Evolutionary conservation across 768 basidiomycete species (phyloP).

Genomic region (Suillus weaverae): DNA sequence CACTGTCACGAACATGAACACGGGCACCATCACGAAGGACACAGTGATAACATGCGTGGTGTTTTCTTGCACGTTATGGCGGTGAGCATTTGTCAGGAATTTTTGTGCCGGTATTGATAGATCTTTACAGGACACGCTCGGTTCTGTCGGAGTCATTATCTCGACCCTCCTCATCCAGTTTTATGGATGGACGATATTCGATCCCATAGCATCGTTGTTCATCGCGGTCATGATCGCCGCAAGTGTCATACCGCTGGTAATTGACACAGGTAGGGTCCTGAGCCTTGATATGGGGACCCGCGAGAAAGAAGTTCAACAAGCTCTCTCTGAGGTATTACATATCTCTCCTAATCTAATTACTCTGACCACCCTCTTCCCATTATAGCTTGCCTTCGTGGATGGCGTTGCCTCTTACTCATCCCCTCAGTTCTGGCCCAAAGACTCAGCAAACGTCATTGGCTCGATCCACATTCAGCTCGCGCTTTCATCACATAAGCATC

Average conservation of each 20-base stretch:
- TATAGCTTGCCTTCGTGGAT: slow-evolving; percentile 69
- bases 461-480: slow-evolving; percentile 91
- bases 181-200: slow-evolving; percentile 99
- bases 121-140: slow-evolving; percentile 76
- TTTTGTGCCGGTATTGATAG: slow-evolving; percentile 11
- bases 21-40: slow-evolving; percentile 67
- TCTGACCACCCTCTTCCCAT: slow-evolving; percentile 4
- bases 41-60: slow-evolving; percentile 98
- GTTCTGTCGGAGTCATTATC: slow-evolving; percentile 96
- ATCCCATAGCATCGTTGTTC: slow-evolving; percentile 95
- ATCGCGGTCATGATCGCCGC: slow-evolving; percentile 95
- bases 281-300: slow-evolving; percentile 80
- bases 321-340: slow-evolving; percentile 60
- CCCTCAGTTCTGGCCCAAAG: slow-evolving; percentile 96
- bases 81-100: slow-evolving; percentile 43
- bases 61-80: slow-evolving; percentile 98
- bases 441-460: slow-evolving; percentile 80
- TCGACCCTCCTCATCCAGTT: slow-evolving; percentile 94
- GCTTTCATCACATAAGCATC: slow-evolving; percentile 58
- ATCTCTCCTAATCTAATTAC: neutral
- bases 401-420: slow-evolving; percentile 79
- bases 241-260: slow-evolving; percentile 91
- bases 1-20: slow-evolving; percentile 55
- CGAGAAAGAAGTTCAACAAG: slow-evolving; percentile 52
- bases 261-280: slow-evolving; percentile 89